phyloP scores from a whole-genome alignment of 2,329 filamentous ascomycete species.

The Tolypocladium endophyticum region DNA sequence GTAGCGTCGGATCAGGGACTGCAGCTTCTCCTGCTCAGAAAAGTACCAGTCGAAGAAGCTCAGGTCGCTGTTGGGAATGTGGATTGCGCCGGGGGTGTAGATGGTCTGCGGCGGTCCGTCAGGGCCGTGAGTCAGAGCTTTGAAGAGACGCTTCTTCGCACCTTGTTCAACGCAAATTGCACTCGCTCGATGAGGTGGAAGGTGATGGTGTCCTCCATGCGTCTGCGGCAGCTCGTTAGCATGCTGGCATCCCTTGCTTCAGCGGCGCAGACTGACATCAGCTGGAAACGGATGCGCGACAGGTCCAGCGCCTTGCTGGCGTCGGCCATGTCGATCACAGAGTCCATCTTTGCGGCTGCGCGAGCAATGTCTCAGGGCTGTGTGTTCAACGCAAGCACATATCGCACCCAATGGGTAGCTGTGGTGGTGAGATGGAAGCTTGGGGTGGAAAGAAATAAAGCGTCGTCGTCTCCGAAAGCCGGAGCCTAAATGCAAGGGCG shows the following conservation, averaged over 20 bases:
- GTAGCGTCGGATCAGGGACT: constrained; percentile 89
- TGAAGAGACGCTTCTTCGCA: constrained; percentile 6
- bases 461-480: background rate
- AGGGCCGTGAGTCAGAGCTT: background rate
- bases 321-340: constrained; percentile 79
- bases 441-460: background rate
- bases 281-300: constrained; percentile 81
- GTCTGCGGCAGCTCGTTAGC: constrained; percentile 40
- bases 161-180: constrained; percentile 83
- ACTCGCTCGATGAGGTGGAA: constrained; percentile 95
- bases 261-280: constrained; percentile 56
- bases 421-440: background rate
- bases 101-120: constrained; percentile 46
- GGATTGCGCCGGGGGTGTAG: constrained; percentile 71
- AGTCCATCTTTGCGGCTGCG: constrained; percentile 56
- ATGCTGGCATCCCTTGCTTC: constrained; percentile 1
- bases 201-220: constrained; percentile 93
- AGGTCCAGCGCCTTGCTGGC: constrained; percentile 79
- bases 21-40: constrained; percentile 76
- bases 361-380: background rate
- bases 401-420: background rate
- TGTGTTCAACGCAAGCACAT: background rate
- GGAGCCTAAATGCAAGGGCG: background rate
- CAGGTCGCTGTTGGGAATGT: constrained; percentile 60
- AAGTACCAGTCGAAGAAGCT: constrained; percentile 95